These are phyloP conservation scores for Talaromyces sp. DNA, from an alignment of 2,329 filamentous ascomycete species.

Conservation along the genomic window DNA sequence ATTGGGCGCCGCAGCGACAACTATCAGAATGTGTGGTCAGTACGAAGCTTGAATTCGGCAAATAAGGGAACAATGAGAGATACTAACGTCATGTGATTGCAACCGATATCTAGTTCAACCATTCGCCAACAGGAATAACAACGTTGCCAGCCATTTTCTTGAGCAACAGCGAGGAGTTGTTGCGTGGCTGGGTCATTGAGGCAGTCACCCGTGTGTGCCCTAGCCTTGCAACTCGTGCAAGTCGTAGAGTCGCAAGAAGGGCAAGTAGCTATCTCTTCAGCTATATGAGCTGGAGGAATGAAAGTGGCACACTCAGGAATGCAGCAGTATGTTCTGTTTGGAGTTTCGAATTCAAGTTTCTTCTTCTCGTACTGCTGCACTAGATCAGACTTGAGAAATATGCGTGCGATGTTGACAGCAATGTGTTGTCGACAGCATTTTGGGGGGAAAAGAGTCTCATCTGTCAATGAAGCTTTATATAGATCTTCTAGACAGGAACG, in stretches of 20 bases:
- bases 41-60: not conserved
- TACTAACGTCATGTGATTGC: constrained; percentile 56
- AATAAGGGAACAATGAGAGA: not conserved
- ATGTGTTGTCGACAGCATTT: constrained; percentile 50
- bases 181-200: constrained; percentile 41
- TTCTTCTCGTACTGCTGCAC: constrained; percentile 42
- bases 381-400: constrained; percentile 38
- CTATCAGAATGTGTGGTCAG: constrained; percentile 25
- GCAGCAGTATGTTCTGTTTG: constrained; percentile 53
- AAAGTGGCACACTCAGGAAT: constrained; percentile 45
- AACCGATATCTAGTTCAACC: constrained; percentile 51
- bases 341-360: constrained; percentile 48
- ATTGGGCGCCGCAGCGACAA: constrained; percentile 48
- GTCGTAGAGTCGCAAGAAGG: constrained; percentile 43
- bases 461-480: constrained; percentile 43
- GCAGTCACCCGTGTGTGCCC: constrained; percentile 48
- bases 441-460: constrained; percentile 55
- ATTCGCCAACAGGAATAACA: constrained; percentile 48
- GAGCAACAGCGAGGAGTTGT: constrained; percentile 42
- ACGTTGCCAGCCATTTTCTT: constrained; percentile 49
- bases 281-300: constrained; percentile 37
- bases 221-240: constrained; percentile 51
- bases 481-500: constrained; percentile 45
- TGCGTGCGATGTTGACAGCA: constrained; percentile 30
- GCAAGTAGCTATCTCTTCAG: constrained; percentile 41